A percentile compares a stretch with the other conserved stretches of the same genome.
Conservation (phyloP, 164 flowering plant genomes). For the Amborella trichopoda region DNA sequence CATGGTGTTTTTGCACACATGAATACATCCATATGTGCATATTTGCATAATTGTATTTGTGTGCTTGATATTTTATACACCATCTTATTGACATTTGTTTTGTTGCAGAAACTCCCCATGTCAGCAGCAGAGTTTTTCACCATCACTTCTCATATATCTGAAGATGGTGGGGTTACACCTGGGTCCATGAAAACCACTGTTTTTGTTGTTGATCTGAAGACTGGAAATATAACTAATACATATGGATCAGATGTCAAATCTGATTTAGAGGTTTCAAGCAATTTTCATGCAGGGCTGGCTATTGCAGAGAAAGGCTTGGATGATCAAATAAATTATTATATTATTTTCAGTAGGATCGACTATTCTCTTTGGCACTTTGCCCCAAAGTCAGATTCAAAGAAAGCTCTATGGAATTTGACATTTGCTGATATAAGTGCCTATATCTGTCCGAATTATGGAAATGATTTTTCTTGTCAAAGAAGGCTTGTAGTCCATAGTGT, state of each 20-base stretch:
- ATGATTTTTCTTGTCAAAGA: slow-evolving; percentile 32
- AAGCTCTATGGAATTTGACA: slow-evolving; percentile 36
- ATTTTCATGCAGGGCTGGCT: slow-evolving; percentile 7
- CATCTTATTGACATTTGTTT: slow-evolving; percentile 1
- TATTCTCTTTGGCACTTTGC: slow-evolving; percentile 24
- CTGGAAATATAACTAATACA: slow-evolving; percentile 28
- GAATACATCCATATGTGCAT: no score
- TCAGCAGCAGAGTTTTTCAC: slow-evolving; percentile 28
- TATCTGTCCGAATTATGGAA: no score
- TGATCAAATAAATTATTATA: no score
- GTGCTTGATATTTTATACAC: neutral
- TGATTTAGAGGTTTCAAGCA: slow-evolving; percentile 1
- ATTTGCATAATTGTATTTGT: no score
- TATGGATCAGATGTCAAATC: slow-evolving; percentile 13
- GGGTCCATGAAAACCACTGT: slow-evolving; percentile 50
- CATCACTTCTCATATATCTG: slow-evolving; percentile 26
- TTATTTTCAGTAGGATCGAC: slow-evolving; percentile 55
- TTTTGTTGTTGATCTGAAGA: slow-evolving; percentile 37
- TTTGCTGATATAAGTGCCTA: no score
- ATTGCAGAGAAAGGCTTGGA: slow-evolving; percentile 9
- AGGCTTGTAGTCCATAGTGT: slow-evolving; percentile 17
- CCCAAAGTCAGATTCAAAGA: no score
- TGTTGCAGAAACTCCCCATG: slow-evolving; percentile 27
- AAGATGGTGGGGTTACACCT: slow-evolving; percentile 30
- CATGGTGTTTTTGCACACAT: no score